phyloP scores from a whole-genome alignment of 2,329 filamentous ascomycete species.

The Plenodomus biglobosus region DNA sequence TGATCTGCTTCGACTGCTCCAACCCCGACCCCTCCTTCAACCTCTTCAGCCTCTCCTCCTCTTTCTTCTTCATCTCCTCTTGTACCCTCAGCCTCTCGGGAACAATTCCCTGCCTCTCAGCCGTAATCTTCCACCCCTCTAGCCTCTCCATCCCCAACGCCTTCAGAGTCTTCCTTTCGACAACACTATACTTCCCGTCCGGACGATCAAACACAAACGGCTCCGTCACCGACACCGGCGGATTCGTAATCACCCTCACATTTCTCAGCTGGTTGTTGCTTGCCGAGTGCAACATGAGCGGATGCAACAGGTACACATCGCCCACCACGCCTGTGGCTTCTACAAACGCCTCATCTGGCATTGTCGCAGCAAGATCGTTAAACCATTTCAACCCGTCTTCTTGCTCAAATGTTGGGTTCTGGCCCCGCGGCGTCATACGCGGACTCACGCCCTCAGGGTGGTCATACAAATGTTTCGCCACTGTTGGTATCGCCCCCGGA shows the following conservation, averaged over 20 bases:
- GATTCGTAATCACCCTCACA: conserved; percentile 58
- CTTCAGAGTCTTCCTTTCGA: conserved; percentile 58
- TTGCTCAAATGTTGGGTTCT: conserved; percentile 50
- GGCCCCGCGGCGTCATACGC: conserved; percentile 60
- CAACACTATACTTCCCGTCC: conserved; percentile 56
- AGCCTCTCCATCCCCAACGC: conserved; percentile 53
- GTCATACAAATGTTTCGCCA: conserved; percentile 60
- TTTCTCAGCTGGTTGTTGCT: conserved; percentile 53
- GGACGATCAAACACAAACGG: conserved; percentile 57
- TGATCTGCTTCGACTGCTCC: conserved; percentile 16
- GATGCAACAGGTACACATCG: conserved; percentile 62
- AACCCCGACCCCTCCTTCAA: conserved; percentile 22
- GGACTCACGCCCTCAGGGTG: conserved; percentile 67
- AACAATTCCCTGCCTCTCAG: conserved; percentile 53
- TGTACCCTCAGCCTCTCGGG: conserved; percentile 54
- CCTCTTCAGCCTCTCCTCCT: conserved; percentile 50
- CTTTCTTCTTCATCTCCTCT: conserved; percentile 54
- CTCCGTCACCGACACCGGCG: conserved; percentile 54
- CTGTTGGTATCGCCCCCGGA: conserved; percentile 57
- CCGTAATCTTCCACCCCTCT: conserved; percentile 56
- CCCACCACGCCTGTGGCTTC: conserved; percentile 58
- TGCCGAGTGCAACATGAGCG: conserved; percentile 61
- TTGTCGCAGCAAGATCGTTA: conserved; percentile 43
- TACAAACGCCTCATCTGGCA: conserved; percentile 50
- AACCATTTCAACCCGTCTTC: conserved; percentile 51